Evolutionary conservation across 1,139 yeast genomes (phyloP), one percentile per base, ranked within the genome.

Genomic region (Suhomyces yuchorum): DNA sequence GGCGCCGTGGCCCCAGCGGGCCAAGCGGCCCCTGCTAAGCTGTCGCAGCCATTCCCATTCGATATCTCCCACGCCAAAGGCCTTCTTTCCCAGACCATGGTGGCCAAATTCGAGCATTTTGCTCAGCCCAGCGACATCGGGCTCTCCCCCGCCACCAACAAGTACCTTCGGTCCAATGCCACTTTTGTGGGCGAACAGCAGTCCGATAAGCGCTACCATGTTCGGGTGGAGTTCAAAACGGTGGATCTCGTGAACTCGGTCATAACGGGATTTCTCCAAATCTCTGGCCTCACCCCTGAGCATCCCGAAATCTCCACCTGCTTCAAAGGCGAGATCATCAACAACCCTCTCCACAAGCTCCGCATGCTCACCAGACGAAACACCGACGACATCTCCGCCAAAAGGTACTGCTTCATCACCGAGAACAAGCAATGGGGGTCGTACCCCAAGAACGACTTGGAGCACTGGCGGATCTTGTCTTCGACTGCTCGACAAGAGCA

Each of bases 261-360:
- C 40, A 65, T 91, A 18, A 81, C 91, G 30, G 98, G 97, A 5
- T 87, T 85, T 56, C 71, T 92, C 43, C 85, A 85, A 51, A 92
- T 92, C 49, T 78, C 84, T 50, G 96, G 96, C 2, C 73, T 92
- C 43, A 89, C 97, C 0, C 84, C 81, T 49, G 77, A 82, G 41
- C 82, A 87, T 55, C 92, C 96, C 1, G 84, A 85, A 54, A 84
- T 92, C 52, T 82, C 89, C 12, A 92, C 97, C 0, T 91, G 85
- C 61, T 92, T 92, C 69, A 89, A 84, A 57, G 95, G 92, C 4
- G 96, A 88, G 61, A 87, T 91, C 53, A 82, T 91, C 38, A 87
- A 90, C 54, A 53, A 84, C 77, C 65, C 81, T 58, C 59, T 72
- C 42, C 56, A 59, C 42, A 54, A 59, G 6, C 57, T 53, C 41